These are phyloP conservation scores for Leptodermis oblonga DNA, from an alignment of 257 asterid species.

Conservation along the genomic window DNA sequence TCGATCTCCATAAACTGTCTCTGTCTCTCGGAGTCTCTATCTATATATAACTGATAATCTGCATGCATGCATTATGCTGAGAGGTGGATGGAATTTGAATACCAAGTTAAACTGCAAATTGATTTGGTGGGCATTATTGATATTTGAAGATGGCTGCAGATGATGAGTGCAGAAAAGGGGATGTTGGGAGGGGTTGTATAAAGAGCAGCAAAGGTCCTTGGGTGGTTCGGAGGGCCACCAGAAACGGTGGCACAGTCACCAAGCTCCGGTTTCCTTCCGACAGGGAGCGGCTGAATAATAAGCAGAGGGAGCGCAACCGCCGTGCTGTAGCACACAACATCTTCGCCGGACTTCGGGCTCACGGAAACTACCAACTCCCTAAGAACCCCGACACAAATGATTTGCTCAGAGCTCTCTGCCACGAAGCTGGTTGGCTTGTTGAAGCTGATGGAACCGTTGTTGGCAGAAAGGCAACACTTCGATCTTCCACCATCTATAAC, in stretches of 20 bases:
- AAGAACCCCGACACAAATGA: slow-evolving; percentile 67
- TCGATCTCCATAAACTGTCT: no score
- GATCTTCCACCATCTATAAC: not conserved
- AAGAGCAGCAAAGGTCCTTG: slow-evolving; percentile 64
- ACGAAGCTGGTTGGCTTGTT: slow-evolving; percentile 84
- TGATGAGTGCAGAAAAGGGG: not conserved
- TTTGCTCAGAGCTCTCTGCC: slow-evolving; percentile 66
- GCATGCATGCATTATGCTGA: no score
- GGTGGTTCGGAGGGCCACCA: slow-evolving; percentile 57
- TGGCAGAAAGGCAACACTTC: slow-evolving; percentile 30
- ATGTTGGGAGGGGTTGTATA: slow-evolving; percentile 53
- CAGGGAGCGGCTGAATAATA: slow-evolving; percentile 53
- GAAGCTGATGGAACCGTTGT: slow-evolving; percentile 62
- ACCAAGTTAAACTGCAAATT: no score
- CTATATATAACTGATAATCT: no score
- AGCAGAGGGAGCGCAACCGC: slow-evolving; percentile 55
- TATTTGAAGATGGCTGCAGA: not conserved
- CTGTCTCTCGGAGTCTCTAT: not conserved
- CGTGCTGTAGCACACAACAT: slow-evolving; percentile 55
- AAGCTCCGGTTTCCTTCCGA: slow-evolving; percentile 64
- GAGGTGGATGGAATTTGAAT: not conserved
- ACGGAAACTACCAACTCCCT: slow-evolving; percentile 59
- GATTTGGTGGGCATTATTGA: no score
- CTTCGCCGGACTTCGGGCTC: slow-evolving; percentile 57
- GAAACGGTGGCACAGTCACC: slow-evolving; percentile 37